Base-by-base conservation (phyloP, 1,284 basidiomycete genomes). In the Hemileia vastatrix region DNA sequence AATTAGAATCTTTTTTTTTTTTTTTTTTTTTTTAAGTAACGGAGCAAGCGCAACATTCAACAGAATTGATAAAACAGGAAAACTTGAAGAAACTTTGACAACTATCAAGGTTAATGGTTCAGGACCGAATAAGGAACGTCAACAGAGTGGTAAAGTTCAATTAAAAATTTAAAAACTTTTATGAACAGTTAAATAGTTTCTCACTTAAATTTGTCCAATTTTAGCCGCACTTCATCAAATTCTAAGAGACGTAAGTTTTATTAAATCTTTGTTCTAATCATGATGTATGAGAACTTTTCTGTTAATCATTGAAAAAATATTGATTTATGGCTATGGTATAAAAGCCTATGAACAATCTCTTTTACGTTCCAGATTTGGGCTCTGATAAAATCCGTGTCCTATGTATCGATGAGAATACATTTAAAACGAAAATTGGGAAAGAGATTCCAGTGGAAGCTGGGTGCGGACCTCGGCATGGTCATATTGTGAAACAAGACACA, bases 341-440 rank as follows among this genome's bases (percentile, higher is more conserved):
- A 8, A 19, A 60, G 57, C 50, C 57, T 4, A 18, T 24, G 4
- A 52, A 52, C 24, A 19, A 40, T 24, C 18, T 62, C 6, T 31
- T 53, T 2, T 54, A 54, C 8, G 59, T 62, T n/a, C 59, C 59
- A 9, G 59, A 62, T 53, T 23, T 62, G n/a, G 59, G 59, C 15
- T 45, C 51, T 15, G 59, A 62, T 36, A 45, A 47, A 44, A 31
- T 62, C 15, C 51, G 52, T 36, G 33, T 44, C 18, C 54, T 49
- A 13, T n/a, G 43, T 4, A 43, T 62, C n/a, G 27, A 61, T 43
- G 13, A 21, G 23, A 31, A 18, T 49, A 51, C 50, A 4, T 11
- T 6, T 19, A 44, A 54, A 11, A 32, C 59, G n/a, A 6, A 33
- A 36, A 36, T 53, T 23, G n/a, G 13, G 11, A 43, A 44, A 4